These are phyloP conservation scores for Juncus inflexus DNA, from an alignment of 176 grass and related monocot genomes.

Conservation along the genomic window DNA sequence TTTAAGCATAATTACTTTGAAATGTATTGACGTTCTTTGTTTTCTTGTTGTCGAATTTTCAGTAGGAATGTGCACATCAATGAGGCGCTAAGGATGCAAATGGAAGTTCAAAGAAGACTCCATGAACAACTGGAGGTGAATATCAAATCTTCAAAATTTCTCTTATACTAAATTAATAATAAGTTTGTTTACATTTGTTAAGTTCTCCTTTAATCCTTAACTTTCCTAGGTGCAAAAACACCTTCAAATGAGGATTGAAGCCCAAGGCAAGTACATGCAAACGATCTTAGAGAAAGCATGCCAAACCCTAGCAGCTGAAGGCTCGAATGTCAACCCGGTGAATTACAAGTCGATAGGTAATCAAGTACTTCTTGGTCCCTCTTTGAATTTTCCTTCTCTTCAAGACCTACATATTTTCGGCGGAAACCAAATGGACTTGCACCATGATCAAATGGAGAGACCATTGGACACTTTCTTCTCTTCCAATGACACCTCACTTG, in stretches of 20 bases:
- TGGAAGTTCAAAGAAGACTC: conserved; percentile 89
- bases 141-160: conserved; percentile 34
- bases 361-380: conserved; percentile 41
- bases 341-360: conserved; percentile 57
- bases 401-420: conserved; percentile 80
- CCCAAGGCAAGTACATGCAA: conserved; percentile 98
- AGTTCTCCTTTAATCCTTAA: neutral
- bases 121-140: conserved; percentile 93
- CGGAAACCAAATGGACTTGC: conserved; percentile 66
- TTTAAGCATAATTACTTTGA: conserved; percentile 1
- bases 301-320: conserved; percentile 53
- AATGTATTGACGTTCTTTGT: neutral
- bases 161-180: conserved; percentile 19
- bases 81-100: conserved; percentile 83
- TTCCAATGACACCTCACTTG: conserved; percentile 34
- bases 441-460: conserved; percentile 66
- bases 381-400: conserved; percentile 65
- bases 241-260: conserved; percentile 96
- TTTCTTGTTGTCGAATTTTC: conserved; percentile 28
- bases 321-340: conserved; percentile 27
- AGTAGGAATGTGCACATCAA: conserved; percentile 78
- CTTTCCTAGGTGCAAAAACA: conserved; percentile 75
- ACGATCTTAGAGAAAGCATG: conserved; percentile 92
- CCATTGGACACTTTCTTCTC: conserved; percentile 56
- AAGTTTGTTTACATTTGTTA: neutral